These are phyloP conservation scores for Plantago ovata DNA, from an alignment of 257 asterid species.

Conservation along the genomic window DNA sequence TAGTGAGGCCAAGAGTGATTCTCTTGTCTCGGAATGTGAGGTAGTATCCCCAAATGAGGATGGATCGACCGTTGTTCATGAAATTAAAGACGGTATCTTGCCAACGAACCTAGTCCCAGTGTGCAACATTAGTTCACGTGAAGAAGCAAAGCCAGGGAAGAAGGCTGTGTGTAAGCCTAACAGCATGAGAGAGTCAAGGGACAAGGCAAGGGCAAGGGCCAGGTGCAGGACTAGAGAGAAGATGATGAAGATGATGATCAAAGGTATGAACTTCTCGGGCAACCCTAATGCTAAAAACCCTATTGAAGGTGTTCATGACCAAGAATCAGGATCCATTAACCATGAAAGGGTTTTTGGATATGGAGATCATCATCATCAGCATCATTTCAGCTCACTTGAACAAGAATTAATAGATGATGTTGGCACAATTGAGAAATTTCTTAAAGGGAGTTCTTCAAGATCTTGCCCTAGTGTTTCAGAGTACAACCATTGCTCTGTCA, in stretches of 20 bases:
- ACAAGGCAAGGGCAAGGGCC: conserved; percentile 55
- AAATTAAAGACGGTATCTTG: conserved; percentile 3
- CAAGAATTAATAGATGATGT: conserved; percentile 18
- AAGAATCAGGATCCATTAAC: conserved; percentile 18
- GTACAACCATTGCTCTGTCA: background rate
- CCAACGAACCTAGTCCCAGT: background rate
- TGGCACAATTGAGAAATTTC: conserved; percentile 20
- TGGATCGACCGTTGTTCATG: conserved; percentile 13
- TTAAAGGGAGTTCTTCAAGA: conserved; percentile 16
- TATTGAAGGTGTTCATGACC: conserved; percentile 14
- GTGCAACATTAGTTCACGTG: background rate
- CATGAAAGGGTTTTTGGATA: conserved; percentile 7
- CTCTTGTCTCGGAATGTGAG: conserved; percentile 45
- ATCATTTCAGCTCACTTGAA: conserved; percentile 15
- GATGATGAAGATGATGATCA: conserved; percentile 46
- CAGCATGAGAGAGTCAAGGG: conserved; percentile 38
- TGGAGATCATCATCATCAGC: background rate
- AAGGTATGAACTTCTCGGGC: background rate
- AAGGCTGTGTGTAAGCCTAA: background rate
- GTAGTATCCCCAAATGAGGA: conserved; percentile 32
- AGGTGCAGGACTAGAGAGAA: conserved; percentile 49
- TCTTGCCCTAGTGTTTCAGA: conserved; percentile 4
- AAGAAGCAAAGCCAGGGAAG: conserved; percentile 3
- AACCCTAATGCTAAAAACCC: conserved; percentile 27
- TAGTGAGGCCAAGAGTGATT: conserved; percentile 30